Base-by-base conservation (phyloP, 176 grass and related monocot genomes). In the Microstegium vimineum region DNA sequence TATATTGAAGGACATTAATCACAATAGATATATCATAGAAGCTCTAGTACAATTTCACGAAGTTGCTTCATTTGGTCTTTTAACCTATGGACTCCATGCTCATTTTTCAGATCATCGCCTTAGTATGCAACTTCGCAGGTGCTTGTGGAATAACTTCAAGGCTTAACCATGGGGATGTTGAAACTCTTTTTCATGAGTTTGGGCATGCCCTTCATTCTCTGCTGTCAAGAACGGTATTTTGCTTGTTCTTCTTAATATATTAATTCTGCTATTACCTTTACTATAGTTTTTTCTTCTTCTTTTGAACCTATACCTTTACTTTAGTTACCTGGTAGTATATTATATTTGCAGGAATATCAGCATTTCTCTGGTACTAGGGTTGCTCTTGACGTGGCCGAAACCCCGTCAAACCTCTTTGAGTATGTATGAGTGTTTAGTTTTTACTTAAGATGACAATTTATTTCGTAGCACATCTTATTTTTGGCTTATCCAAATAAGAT, bases 171-270 rank as follows among this genome's bases (percentile, higher is more conserved):
- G 90, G 88, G 69, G 88, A 98, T 32, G 88, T 98, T 23, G 92
- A 94, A 89, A 98, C 92, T 62, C 92, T 98, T 51, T 98, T 98
- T 80, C 95, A 98, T 84, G 95, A 98, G 81, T 98, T 98, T 84
- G 95, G 95, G 46, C 95, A 94, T 75, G 92, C 95, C 47, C 81
- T 98, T 85, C 95, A 98, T 90, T 98, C 95, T 66, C 86, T 98
- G 78, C 92, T 98, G 69, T 98, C 95, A 60, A 91, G 95, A 93
- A 98, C 92, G 89, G 95, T 95, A 91, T 45, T 86, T 41, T 74
- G 63, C 77, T 43, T 38, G 9, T 46, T 78, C 45, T 51, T 68
- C 31, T 26, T 36, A 56, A 81, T 88, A 59, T 30, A 18, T 69
- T 49, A 69, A 7, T 69, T 54, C 23, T 75, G 4, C 13, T 16